Percentiles rank a stretch among this genome's conserved stretches.
Conservation (phyloP, 148 eudicot species). For the Selenicereus undatus region DNA sequence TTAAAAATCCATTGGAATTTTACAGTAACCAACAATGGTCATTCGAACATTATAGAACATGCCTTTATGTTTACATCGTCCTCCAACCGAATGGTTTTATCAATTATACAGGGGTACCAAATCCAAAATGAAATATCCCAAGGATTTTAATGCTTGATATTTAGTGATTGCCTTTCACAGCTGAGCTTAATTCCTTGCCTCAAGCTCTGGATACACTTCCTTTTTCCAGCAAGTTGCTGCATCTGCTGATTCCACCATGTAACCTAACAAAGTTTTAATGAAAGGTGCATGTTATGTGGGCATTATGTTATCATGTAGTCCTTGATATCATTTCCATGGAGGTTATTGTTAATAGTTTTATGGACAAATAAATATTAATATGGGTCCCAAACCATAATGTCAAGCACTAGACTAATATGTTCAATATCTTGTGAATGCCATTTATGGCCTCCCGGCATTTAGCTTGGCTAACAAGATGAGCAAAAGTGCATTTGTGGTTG, state of each 20-base stretch:
- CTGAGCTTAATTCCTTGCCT: background rate
- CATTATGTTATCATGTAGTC: background rate
- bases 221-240: background rate
- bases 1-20: no score
- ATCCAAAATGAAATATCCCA: no score
- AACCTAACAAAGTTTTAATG: background rate
- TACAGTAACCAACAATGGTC: no score
- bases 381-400: background rate
- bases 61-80: no score
- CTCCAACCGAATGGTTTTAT: no score
- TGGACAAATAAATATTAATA: background rate
- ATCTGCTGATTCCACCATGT: background rate
- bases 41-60: no score
- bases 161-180: background rate
- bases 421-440: background rate
- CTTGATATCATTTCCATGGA: background rate
- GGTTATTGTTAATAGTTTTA: background rate
- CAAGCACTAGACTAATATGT: conserved; percentile 7
- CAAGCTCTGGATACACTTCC: background rate
- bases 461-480: background rate
- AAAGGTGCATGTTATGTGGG: background rate
- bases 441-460: background rate
- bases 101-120: no score
- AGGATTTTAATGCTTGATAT: background rate
- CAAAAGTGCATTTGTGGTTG: background rate